A percentile compares a stretch with the other conserved stretches of the same genome.
phyloP scores from a whole-genome alignment of 2,329 filamentous ascomycete species.

The Rosellinia necatrix region DNA sequence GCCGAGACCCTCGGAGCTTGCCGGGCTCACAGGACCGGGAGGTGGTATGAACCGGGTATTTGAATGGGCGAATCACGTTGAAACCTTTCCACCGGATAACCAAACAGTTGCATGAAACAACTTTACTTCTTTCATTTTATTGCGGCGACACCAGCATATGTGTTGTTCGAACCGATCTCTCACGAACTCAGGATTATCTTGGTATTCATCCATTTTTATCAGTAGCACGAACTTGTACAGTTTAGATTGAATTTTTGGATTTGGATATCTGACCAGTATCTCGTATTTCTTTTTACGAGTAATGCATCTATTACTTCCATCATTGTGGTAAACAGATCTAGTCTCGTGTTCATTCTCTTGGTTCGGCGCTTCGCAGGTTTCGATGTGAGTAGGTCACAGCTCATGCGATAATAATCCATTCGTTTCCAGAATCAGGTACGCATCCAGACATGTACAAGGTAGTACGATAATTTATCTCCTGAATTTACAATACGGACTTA shows the following conservation, averaged over 20 bases:
- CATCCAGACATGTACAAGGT: not conserved
- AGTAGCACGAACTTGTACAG: constrained; percentile 19
- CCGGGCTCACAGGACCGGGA: constrained; percentile 40
- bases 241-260: constrained; percentile 22
- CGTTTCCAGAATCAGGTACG: not conserved
- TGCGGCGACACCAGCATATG: not conserved
- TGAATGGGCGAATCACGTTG: constrained; percentile 41
- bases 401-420: constrained; percentile 6
- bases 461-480: not conserved
- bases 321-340: not conserved
- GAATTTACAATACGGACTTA: not conserved
- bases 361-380: constrained; percentile 5
- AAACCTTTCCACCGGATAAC: constrained; percentile 24
- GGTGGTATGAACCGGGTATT: constrained; percentile 41
- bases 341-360: constrained; percentile 15
- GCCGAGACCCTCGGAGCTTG: constrained; percentile 38
- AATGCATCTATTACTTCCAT: constrained; percentile 2
- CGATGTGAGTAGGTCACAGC: not conserved
- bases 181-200: constrained; percentile 23
- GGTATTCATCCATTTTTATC: constrained; percentile 5
- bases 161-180: constrained; percentile 14
- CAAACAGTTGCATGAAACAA: constrained; percentile 23
- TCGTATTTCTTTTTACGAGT: constrained; percentile 1
- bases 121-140: constrained; percentile 1
- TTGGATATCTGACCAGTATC: constrained; percentile 4